Base-by-base conservation (phyloP, 2,329 filamentous ascomycete species). In the Exophiala viscosa region DNA sequence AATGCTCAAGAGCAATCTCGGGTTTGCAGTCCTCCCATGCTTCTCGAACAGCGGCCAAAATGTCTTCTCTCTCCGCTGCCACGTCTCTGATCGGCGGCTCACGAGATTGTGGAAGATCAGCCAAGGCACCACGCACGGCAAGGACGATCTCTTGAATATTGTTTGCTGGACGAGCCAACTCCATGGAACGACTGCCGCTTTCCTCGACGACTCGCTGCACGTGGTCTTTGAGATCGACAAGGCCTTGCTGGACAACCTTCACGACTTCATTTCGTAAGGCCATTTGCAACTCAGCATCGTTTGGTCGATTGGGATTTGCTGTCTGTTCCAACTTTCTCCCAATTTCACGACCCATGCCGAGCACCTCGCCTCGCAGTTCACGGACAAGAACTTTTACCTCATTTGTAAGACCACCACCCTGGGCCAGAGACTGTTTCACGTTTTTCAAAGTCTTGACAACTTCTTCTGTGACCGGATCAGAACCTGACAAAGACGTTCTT, bases 21-120 rank as follows among this genome's bases (percentile, higher is more conserved):
- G 92, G 92, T 70, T 95, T 95, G 72, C 95, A 95, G 48, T 85
- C 88, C 66, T 96, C 92, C 83, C 90, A 95, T 1, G 91, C 92
- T 62, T 96, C 90, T 61, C 85, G 85, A 11, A 97, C 87, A 2
- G 91, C 90, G 23, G 87, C 81, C 1, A 97, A 80, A 33, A 97
- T 88, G 53, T 95, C 89, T 44, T 96, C 89, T 60, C 87, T 83
- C 62, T 84, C 85, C 42, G 89, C 71, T n/a, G 71, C 74, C 42
- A 69, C 73, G 46, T 76, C 68, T 60, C 77, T 70, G 28, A 68
- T 70, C 2, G 75, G 73, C 50, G 83, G 76, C 4, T 81, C 77
- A 61, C 87, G 86, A 56, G 81, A 79, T 20, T 85, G 73, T 8
- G 72, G 70, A 20, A 71, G 61, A 45, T 87, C 81, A 10, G 77